Evolutionary conservation across 495 filamentous ascomycete species (phyloP).

Genomic region (Friedmanniomyces simplex): DNA sequence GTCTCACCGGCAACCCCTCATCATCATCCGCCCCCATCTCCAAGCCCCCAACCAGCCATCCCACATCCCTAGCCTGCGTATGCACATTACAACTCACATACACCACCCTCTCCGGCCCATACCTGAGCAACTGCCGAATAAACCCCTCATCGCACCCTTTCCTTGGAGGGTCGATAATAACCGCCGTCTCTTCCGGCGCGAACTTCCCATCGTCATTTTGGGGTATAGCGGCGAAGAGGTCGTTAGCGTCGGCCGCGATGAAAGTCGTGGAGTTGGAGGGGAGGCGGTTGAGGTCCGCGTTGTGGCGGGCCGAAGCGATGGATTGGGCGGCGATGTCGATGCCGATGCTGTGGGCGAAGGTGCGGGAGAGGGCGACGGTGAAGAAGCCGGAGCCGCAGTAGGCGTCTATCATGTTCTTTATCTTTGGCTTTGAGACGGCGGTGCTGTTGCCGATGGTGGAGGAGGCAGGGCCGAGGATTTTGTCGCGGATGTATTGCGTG

Average conservation of each 20-base stretch:
- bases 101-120: conserved; percentile 64
- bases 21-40: conserved; percentile 23
- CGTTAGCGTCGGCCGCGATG: conserved; percentile 70
- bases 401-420: conserved; percentile 86
- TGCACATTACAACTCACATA: conserved; percentile 98
- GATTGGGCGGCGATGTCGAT: conserved; percentile 62
- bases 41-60: conserved; percentile 61
- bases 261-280: conserved; percentile 54
- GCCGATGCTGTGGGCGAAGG: conserved; percentile 61
- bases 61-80: conserved; percentile 89
- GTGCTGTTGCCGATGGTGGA: background rate
- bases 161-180: conserved; percentile 86
- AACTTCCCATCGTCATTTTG: conserved; percentile 38
- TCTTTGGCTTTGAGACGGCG: conserved; percentile 25
- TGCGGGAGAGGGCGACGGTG: conserved; percentile 78
- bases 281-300: conserved; percentile 71
- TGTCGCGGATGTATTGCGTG: conserved; percentile 78
- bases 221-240: conserved; percentile 56
- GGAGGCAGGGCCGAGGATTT: conserved; percentile 45
- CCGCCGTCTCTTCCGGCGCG: conserved; percentile 67
- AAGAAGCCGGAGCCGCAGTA: conserved; percentile 97
- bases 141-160: conserved; percentile 90
- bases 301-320: conserved; percentile 62
- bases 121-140: conserved; percentile 64
- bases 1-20: conserved; percentile 33